These are phyloP conservation scores for Scedosporium dehoogii DNA, from an alignment of 2,329 filamentous ascomycete species.

Conservation along the genomic window DNA sequence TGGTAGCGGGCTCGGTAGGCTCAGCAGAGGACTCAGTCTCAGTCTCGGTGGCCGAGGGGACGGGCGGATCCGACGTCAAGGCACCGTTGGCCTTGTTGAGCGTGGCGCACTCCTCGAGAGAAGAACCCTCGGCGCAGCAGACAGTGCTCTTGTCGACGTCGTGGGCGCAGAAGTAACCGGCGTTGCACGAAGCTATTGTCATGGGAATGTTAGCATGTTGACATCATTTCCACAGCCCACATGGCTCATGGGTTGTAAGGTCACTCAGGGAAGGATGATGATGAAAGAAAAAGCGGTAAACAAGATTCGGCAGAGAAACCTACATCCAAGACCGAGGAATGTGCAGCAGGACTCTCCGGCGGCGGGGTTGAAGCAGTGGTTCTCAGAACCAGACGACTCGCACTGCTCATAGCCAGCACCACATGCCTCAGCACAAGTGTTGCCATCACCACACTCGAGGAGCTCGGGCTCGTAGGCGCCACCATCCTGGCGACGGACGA, in stretches of 20 bases:
- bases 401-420: slow-evolving; percentile 40
- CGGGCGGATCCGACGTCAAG: slow-evolving; percentile 23
- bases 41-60: slow-evolving; percentile 19
- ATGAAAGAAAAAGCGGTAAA: not conserved
- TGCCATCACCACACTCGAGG: slow-evolving; percentile 36
- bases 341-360: slow-evolving; percentile 47
- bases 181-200: slow-evolving; percentile 46
- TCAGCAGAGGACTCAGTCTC: slow-evolving; percentile 13
- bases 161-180: slow-evolving; percentile 53
- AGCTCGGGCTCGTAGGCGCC: slow-evolving; percentile 38
- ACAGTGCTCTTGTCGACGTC: slow-evolving; percentile 39
- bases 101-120: slow-evolving; percentile 43
- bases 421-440: slow-evolving; percentile 45
- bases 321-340: slow-evolving; percentile 43
- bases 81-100: slow-evolving; percentile 36
- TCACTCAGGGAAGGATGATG: not conserved
- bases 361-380: slow-evolving; percentile 49
- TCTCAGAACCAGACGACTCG: slow-evolving; percentile 33
- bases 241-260: too few species aligned
- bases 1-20: slow-evolving; percentile 17
- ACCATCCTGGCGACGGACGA: slow-evolving; percentile 31
- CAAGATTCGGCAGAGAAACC: slow-evolving; percentile 18
- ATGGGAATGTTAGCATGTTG: slow-evolving; percentile 3
- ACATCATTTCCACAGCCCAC: too few species aligned
- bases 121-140: slow-evolving; percentile 50